Evolutionary conservation across 2,329 filamentous ascomycete genomes (phyloP), one percentile per base, ranked within the genome.

Genomic region (Byssochlamys sp.): DNA sequence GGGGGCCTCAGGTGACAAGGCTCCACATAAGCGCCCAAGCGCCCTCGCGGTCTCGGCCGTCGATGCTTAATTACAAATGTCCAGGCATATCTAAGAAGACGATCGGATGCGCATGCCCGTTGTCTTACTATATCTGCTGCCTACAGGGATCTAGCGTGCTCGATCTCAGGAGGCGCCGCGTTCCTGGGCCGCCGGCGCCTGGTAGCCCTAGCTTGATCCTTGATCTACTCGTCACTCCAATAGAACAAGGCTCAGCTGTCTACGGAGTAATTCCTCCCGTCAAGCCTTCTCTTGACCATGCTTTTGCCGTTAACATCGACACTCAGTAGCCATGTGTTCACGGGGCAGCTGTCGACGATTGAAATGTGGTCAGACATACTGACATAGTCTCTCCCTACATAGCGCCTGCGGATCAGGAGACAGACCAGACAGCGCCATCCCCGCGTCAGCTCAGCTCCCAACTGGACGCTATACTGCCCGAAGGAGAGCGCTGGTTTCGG

Each of bases 1-100:
- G 6, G 25, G 24, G 24, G 49, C 49, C 49, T 51, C 49, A 51
- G 49, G 49, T 24, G 49, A 26, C 27, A 14, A 51, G 49, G 49
- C 49, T 51, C 25, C 49, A 57, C 48, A 25, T 59, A 64, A 61
- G 60, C 63, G 60, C 61, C 57, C 58, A 62, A 63, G 58, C 62
- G 64, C 61, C 57, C n/a, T 28, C 52, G 52, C 27, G 39, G n/a
- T 45, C 39, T 52, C n/a, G 50, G 26, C 12, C 28, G 7, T 27
- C 12, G n/a, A 52, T 26, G 26, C 25, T 19, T 24, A 52, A 12
- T 14, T 29, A 52, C 28, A 19, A 29, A 27, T 52, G 50, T 52
- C 50, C 6, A 29, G 26, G 28, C 26, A 19, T 24, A 24, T n/a
- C 26, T 56, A 56, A 45, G 35, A 53, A 29, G 27, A 24, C 33